Percentiles rank a stretch among this genome's conserved stretches.
These are phyloP conservation scores for Takakia lepidozioides DNA, from an alignment of 225 moss, liverwort and hornwort species.

Conservation along the genomic window DNA sequence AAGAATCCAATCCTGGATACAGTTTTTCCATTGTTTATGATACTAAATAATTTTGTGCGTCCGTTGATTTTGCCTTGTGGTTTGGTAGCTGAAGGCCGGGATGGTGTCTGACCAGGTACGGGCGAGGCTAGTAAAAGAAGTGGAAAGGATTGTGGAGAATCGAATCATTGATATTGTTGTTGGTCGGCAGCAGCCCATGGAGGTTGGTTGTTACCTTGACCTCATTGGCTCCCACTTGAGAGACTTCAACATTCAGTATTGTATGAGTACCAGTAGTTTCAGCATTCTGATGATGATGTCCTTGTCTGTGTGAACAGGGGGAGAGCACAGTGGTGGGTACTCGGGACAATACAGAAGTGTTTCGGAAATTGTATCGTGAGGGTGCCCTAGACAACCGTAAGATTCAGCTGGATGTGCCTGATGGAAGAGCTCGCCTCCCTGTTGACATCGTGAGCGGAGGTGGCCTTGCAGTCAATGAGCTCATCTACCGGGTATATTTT, in stretches of 20 bases:
- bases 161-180: slow-evolving; percentile 71
- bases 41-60: no score
- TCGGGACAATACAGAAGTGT: slow-evolving; percentile 47
- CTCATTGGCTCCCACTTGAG: no score
- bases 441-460: slow-evolving; percentile 65
- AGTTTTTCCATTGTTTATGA: no score
- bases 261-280: no score
- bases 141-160: slow-evolving; percentile 66
- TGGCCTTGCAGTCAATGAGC: slow-evolving; percentile 77
- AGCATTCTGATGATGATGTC: no score
- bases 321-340: slow-evolving; percentile 46
- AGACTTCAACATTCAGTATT: no score
- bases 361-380: slow-evolving; percentile 70
- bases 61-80: no score
- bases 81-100: no score
- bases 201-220: slow-evolving; percentile 69
- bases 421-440: slow-evolving; percentile 69
- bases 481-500: slow-evolving; percentile 77
- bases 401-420: slow-evolving; percentile 82
- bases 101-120: slow-evolving; percentile 43
- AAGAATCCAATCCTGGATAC: no score
- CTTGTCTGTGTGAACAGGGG: slow-evolving; percentile 35
- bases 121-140: slow-evolving; percentile 62
- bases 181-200: slow-evolving; percentile 53
- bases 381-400: slow-evolving; percentile 76